Conservation (phyloP, 2,329 filamentous ascomycete species). For the Arthroderma uncinatum region DNA sequence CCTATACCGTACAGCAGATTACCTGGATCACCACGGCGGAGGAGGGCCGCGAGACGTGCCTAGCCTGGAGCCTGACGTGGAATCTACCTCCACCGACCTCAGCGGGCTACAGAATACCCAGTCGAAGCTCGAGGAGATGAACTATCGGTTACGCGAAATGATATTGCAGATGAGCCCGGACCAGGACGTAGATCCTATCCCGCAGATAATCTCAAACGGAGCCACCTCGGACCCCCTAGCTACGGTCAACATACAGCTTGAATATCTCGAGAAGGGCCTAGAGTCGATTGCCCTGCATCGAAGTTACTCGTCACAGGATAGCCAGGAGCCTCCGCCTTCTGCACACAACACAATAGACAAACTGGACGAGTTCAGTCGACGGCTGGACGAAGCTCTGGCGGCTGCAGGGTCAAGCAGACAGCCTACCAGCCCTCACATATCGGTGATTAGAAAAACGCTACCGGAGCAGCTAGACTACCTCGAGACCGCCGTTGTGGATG, state of each 20-base stretch:
- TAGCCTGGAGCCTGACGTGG: slow-evolving; percentile 11
- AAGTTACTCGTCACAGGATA: slow-evolving; percentile 18
- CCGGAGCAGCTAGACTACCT: slow-evolving; percentile 66
- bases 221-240: slow-evolving; percentile 20
- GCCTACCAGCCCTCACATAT: slow-evolving; percentile 41
- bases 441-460: slow-evolving; percentile 48
- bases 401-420: slow-evolving; percentile 34
- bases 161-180: slow-evolving; percentile 41
- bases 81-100: slow-evolving; percentile 18
- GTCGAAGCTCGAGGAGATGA: slow-evolving; percentile 55
- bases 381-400: slow-evolving; percentile 49
- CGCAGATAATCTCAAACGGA: slow-evolving; percentile 23
- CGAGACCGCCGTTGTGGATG: slow-evolving; percentile 62
- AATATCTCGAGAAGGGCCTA: slow-evolving; percentile 59
- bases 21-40: slow-evolving; percentile 42
- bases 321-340: slow-evolving; percentile 27
- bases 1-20: slow-evolving; percentile 59
- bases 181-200: slow-evolving; percentile 29
- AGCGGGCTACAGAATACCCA: slow-evolving; percentile 52
- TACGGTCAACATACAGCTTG: slow-evolving; percentile 47
- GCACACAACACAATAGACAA: slow-evolving; percentile 43
- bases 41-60: slow-evolving; percentile 10
- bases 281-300: slow-evolving; percentile 47
- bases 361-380: slow-evolving; percentile 47
- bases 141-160: slow-evolving; percentile 54